Base-by-base conservation (phyloP, 371 early-diverging fungal genomes). In the Nematocida ironsii region DNA sequence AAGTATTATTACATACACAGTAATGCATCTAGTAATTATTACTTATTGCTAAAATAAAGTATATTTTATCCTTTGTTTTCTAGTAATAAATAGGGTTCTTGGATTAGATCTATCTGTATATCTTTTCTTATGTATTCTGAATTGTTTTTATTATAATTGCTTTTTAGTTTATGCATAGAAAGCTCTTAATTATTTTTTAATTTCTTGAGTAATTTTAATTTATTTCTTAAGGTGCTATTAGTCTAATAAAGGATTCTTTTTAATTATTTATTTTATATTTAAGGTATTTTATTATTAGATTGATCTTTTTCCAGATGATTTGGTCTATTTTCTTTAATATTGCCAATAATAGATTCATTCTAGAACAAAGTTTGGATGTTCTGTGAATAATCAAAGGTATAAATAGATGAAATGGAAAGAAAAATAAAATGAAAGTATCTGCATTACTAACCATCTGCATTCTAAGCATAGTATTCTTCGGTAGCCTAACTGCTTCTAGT, bases 331-430 rank as follows among this genome's bases (percentile, higher is more conserved):
- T 50, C 18, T 50, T 50, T 50, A 50, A 50, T 50, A 50, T 33
- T 50, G 52, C 52, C 52, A 13, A 9, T 13, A 50, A 50, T 50
- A 50, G 52, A 50, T 50, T 9, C 18, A 50, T 11, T 64, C 64
- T 44, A 23, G 64, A 64, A 64, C 64, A 13, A 16, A 2, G 33
- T 64, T 64, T 33, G 7, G 42, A n/a, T 9, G 45, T 7, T 64
- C 64, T 45, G 42, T 42, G 27, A 42, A 64, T 64, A 18, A 44
- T 33, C 42, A 45, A 64, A 64, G 64, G 64, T 64, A 64, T 64
- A 64, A 64, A 64, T 64, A 64, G 23, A 13, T 9, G 42, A 64
- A 33, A 42, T 33, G 45, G 7, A 64, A 1, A 7, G 27, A 45
- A 39, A 42, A 44, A 27, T 18, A 64, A 64, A 45, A 64, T 64